Evolutionary conservation across 2,329 filamentous ascomycete species (phyloP).

Genomic region (Cladophialophora yegresii): DNA sequence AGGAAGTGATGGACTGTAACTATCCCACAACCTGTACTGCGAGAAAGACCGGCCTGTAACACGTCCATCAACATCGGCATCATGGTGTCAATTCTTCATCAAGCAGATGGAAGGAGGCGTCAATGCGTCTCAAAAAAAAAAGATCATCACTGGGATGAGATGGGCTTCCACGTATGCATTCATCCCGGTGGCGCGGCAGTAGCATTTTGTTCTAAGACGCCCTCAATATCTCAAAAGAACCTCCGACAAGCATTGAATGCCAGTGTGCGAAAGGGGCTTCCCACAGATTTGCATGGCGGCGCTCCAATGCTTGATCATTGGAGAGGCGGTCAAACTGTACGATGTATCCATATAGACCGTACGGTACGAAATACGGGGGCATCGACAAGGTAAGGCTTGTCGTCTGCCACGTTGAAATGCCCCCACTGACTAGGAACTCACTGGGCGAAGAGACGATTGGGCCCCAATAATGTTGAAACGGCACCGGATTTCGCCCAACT

Average conservation of each 20-base stretch:
- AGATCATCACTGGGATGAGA: constrained; percentile 35
- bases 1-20: constrained; percentile 20
- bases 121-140: background rate
- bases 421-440: background rate
- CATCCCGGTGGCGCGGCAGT: constrained; percentile 12
- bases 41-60: background rate
- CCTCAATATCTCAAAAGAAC: constrained; percentile 5
- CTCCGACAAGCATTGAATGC: constrained; percentile 16
- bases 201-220: constrained; percentile 29
- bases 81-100: constrained; percentile 36
- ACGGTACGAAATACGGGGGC: constrained; percentile 38
- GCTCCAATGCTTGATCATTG: constrained; percentile 37
- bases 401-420: background rate
- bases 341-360: constrained; percentile 40
- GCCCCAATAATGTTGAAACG: constrained; percentile 12
- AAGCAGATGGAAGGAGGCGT: constrained; percentile 24
- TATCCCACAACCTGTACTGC: background rate
- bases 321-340: constrained; percentile 35
- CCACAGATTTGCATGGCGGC: constrained; percentile 14
- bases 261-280: background rate
- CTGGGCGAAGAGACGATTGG: constrained; percentile 11
- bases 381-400: constrained; percentile 39
- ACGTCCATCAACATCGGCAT: constrained; percentile 23
- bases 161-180: constrained; percentile 32
- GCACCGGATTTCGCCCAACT: constrained; percentile 38